Conservation (phyloP, 495 filamentous ascomycete species). For the Venustampulla echinocandica region DNA sequence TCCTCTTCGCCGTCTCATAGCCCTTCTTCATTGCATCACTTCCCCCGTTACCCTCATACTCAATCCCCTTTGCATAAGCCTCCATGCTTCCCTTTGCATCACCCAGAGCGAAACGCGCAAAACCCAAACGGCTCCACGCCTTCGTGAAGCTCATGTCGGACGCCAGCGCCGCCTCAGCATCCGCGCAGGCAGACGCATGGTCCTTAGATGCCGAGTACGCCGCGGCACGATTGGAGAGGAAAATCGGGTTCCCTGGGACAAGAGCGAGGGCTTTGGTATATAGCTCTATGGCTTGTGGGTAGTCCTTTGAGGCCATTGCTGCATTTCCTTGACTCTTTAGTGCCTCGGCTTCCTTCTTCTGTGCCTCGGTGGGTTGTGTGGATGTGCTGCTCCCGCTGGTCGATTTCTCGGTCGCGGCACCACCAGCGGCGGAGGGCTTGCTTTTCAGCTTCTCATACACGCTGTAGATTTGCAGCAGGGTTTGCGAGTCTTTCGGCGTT, state of each 20-base stretch:
- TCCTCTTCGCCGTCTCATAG: slow-evolving; percentile 78
- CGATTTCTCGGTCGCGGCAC: slow-evolving; percentile 21
- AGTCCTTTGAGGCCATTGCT: slow-evolving; percentile 89
- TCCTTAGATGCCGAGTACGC: slow-evolving; percentile 75
- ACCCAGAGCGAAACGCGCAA: slow-evolving; percentile 81
- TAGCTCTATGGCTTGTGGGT: slow-evolving; percentile 64
- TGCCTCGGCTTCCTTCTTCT: slow-evolving; percentile 69
- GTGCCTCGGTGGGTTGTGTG: slow-evolving; percentile 43
- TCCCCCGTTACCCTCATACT: slow-evolving; percentile 86
- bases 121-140: slow-evolving; percentile 86
- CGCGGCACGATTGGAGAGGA: slow-evolving; percentile 93
- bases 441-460: slow-evolving; percentile 92
- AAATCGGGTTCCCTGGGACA: slow-evolving; percentile 82
- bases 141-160: slow-evolving; percentile 91
- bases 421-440: slow-evolving; percentile 40
- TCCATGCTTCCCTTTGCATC: slow-evolving; percentile 89
- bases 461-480: slow-evolving; percentile 79
- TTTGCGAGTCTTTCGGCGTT: slow-evolving; percentile 67
- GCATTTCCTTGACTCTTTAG: slow-evolving; percentile 89
- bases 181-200: slow-evolving; percentile 69
- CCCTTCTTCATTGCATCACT: slow-evolving; percentile 86
- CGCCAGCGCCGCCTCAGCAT: slow-evolving; percentile 80
- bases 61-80: slow-evolving; percentile 87
- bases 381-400: slow-evolving; percentile 22
- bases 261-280: slow-evolving; percentile 80